Percentiles rank a stretch among this genome's conserved stretches.
Conservation (phyloP, 495 filamentous ascomycete species). For the Xylaria curta region DNA sequence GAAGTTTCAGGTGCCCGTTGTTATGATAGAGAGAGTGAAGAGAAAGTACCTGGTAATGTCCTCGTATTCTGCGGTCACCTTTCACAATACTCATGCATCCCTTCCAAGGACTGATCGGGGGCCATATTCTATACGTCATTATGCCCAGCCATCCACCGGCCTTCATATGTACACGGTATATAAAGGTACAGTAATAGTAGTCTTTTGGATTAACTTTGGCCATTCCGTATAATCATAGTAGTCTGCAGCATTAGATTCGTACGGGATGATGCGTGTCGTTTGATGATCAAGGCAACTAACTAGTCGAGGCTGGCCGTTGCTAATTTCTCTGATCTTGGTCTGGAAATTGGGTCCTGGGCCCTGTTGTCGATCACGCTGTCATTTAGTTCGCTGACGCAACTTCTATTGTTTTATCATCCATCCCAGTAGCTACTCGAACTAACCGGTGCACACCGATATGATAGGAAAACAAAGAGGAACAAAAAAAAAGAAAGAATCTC, state of each 20-base stretch:
- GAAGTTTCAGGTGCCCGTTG: neutral
- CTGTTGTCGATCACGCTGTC: constrained; percentile 21
- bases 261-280: neutral
- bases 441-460: neutral
- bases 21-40: neutral
- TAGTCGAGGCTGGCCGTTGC: constrained; percentile 13
- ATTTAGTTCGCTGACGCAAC: constrained; percentile 1
- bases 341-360: constrained; percentile 13
- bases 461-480: no score
- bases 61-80: neutral
- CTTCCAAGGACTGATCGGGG: neutral
- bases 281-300: neutral
- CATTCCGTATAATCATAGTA: neutral
- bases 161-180: neutral
- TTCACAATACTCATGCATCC: neutral
- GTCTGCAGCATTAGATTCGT: neutral
- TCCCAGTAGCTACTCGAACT: neutral
- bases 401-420: neutral
- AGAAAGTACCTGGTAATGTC: neutral
- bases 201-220: neutral
- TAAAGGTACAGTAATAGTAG: neutral
- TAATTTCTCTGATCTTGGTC: constrained; percentile 21
- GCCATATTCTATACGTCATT: neutral
- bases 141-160: neutral
- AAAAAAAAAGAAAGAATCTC: no score